Evolutionary conservation across 345 rosid genomes (phyloP).

Genomic region (Pistacia vera): DNA sequence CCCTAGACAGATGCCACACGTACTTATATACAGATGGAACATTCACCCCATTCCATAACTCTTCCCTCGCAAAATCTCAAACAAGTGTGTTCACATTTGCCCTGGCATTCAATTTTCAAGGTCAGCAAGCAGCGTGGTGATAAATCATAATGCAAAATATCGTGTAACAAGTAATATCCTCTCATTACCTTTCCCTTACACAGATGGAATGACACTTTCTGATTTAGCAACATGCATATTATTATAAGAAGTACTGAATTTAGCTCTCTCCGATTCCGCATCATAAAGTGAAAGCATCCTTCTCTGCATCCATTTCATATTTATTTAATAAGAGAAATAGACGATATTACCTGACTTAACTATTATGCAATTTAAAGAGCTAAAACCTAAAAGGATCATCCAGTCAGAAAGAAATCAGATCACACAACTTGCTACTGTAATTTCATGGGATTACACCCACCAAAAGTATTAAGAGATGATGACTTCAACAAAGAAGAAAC

Average conservation of each 20-base stretch:
- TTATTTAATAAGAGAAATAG: neutral
- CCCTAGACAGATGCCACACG: neutral
- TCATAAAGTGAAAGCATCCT: slow-evolving; percentile 39
- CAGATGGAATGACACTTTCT: slow-evolving; percentile 30
- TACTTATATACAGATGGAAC: neutral
- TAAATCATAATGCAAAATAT: neutral
- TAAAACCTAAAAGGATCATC: neutral
- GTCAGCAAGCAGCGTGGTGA: neutral
- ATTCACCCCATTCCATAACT: neutral
- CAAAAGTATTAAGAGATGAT: neutral
- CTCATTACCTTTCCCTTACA: slow-evolving; percentile 17
- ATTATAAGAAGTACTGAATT: slow-evolving; percentile 14
- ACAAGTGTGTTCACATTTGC: neutral
- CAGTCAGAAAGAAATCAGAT: no score
- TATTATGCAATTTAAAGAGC: neutral
- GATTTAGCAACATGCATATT: slow-evolving; percentile 24
- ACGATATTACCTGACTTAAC: neutral
- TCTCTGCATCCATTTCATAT: slow-evolving; percentile 35
- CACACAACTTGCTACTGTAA: no score
- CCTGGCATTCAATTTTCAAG: neutral
- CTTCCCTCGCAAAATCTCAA: neutral
- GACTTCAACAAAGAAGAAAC: neutral
- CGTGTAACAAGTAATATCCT: neutral
- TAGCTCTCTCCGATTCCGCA: slow-evolving; percentile 21
- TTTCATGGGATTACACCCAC: neutral